These are phyloP conservation scores for Cercospora zeina DNA, from an alignment of 2,329 filamentous ascomycete species.

Conservation along the genomic window DNA sequence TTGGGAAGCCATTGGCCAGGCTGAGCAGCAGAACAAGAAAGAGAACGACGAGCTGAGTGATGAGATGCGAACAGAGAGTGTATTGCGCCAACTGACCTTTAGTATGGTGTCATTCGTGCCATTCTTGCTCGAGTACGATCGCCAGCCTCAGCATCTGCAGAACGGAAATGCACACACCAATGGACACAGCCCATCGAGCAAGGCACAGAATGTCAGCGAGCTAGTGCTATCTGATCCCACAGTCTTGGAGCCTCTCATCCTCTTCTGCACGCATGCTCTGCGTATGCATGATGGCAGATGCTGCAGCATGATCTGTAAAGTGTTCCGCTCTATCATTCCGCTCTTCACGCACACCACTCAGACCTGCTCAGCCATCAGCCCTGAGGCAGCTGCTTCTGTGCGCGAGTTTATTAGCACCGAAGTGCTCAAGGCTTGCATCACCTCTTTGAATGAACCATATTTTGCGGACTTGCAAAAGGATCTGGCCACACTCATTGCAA, in stretches of 20 bases:
- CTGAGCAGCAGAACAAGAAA: slow-evolving; percentile 60
- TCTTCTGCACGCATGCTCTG: slow-evolving; percentile 89
- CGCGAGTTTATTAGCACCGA: slow-evolving; percentile 88
- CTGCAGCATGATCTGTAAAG: slow-evolving; percentile 78
- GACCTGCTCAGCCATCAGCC: slow-evolving; percentile 18
- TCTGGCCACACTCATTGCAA: slow-evolving; percentile 80
- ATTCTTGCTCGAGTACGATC: slow-evolving; percentile 71
- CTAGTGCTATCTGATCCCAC: slow-evolving; percentile 78
- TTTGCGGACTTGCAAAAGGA: slow-evolving; percentile 97
- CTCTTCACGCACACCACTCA: slow-evolving; percentile 61
- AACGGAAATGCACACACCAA: slow-evolving; percentile 21
- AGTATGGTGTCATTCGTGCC: slow-evolving; percentile 90
- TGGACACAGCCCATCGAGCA: slow-evolving; percentile 16
- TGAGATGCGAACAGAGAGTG: slow-evolving; percentile 98
- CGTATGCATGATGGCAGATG: slow-evolving; percentile 87
- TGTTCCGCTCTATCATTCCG: slow-evolving; percentile 81
- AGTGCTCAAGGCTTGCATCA: slow-evolving; percentile 85
- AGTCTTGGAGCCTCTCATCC: slow-evolving; percentile 81
- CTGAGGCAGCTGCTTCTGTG: slow-evolving; percentile 60
- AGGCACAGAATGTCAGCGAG: slow-evolving; percentile 65
- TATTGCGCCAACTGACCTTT: slow-evolving; percentile 87
- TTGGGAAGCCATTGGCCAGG: slow-evolving; percentile 71
- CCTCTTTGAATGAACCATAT: slow-evolving; percentile 88
- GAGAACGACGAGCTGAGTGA: slow-evolving; percentile 76
- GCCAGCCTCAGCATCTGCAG: slow-evolving; percentile 46